Conservation (phyloP, 306 rosid species). For the Vigna reflexopilosa region DNA sequence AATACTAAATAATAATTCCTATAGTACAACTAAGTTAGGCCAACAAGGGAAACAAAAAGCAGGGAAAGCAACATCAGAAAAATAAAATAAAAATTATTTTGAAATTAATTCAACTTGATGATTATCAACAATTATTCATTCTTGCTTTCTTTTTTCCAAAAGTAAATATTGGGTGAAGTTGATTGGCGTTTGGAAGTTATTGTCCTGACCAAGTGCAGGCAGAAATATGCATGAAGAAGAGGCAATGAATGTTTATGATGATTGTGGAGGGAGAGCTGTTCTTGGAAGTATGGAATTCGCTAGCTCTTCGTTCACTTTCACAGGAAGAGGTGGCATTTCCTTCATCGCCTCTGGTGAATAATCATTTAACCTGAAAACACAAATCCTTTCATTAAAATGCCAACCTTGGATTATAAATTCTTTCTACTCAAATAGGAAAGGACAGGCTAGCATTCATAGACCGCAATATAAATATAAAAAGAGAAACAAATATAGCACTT, state of each 20-base stretch:
- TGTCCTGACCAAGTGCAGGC: constrained; percentile 32
- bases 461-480: constrained; percentile 4
- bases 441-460: constrained; percentile 12
- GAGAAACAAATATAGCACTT: constrained; percentile 17
- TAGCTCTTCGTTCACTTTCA: constrained; percentile 88
- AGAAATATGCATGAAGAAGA: constrained; percentile 11
- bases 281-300: constrained; percentile 80
- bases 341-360: constrained; percentile 89
- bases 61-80: constrained; percentile 42
- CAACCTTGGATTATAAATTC: not conserved
- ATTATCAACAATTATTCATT: constrained; percentile 47
- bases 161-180: constrained; percentile 53
- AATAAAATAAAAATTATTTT: constrained; percentile 19
- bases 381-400: constrained; percentile 16
- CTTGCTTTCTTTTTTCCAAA: constrained; percentile 35
- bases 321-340: constrained; percentile 96
- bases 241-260: constrained; percentile 48
- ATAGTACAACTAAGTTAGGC: constrained; percentile 49
- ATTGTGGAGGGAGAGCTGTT: constrained; percentile 63
- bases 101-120: constrained; percentile 49
- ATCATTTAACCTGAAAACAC: constrained; percentile 64
- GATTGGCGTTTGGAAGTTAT: constrained; percentile 43
- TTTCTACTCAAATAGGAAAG: constrained; percentile 9
- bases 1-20: constrained; percentile 59
- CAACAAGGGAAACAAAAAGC: constrained; percentile 43